Percentiles rank a stretch among this genome's conserved stretches.
phyloP scores from a whole-genome alignment of 2,329 filamentous ascomycete species.

The Apiospora saccharicola region DNA sequence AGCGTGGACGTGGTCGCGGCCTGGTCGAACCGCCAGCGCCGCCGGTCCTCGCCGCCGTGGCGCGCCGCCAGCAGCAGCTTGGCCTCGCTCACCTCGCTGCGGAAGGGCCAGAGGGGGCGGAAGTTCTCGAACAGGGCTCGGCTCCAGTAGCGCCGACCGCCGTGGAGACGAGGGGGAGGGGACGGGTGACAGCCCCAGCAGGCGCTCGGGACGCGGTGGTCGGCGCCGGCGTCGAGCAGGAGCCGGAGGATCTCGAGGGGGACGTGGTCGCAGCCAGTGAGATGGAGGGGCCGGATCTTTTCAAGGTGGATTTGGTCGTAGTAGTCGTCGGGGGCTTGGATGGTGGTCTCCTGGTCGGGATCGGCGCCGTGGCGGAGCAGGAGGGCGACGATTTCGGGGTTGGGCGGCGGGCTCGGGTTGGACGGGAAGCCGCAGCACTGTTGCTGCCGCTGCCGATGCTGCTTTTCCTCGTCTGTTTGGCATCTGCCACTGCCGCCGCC shows the following conservation, averaged over 20 bases:
- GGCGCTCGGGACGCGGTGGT: neutral
- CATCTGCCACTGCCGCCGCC: no score
- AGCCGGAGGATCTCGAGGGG: neutral
- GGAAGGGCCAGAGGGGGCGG: neutral
- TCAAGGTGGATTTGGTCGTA: neutral
- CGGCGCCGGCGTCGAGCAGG: neutral
- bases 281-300: neutral
- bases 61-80: neutral
- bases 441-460: neutral
- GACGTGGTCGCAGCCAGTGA: slow-evolving; percentile 4
- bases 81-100: neutral
- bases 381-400: neutral
- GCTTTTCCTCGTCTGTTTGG: no score
- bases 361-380: slow-evolving; percentile 11
- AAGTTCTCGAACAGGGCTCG: neutral
- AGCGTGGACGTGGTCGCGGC: neutral
- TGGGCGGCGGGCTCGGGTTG: neutral
- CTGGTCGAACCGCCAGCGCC: neutral
- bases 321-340: neutral
- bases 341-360: neutral
- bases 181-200: neutral
- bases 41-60: neutral
- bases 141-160: neutral
- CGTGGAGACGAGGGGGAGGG: neutral
- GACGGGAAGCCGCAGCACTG: neutral